phyloP scores from a whole-genome alignment of 2,329 filamentous ascomycete species.

The Fusarium siculi region DNA sequence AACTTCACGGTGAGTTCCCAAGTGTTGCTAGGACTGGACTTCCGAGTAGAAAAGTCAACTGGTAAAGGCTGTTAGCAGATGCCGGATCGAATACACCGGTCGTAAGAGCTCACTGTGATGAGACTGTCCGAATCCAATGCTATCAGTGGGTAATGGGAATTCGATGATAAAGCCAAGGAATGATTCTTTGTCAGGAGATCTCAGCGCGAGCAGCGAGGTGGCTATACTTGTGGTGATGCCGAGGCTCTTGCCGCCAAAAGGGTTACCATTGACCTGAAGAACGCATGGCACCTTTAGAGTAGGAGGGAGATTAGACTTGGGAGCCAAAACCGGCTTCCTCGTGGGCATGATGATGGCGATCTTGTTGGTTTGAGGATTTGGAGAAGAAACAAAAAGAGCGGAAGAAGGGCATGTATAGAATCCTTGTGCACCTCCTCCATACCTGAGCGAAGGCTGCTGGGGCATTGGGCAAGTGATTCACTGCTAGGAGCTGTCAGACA shows the following conservation, averaged over 20 bases:
- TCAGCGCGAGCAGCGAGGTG: accelerated
- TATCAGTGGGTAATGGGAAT: background rate
- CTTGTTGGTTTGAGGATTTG: accelerated
- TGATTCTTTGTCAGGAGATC: background rate
- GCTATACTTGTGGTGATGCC: background rate
- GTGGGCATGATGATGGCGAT: background rate
- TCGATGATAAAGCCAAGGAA: background rate
- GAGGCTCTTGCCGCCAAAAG: background rate
- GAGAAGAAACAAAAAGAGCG: background rate
- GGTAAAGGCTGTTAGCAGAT: background rate
- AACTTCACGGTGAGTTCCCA: background rate
- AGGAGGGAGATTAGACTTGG: background rate
- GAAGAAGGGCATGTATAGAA: accelerated
- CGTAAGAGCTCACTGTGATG: background rate
- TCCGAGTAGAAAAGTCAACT: background rate
- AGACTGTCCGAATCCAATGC: background rate
- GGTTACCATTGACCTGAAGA: accelerated
- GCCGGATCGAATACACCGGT: accelerated
- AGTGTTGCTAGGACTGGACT: background rate
- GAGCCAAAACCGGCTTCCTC: background rate
- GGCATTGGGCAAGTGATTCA: accelerated
- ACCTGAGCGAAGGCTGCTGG: accelerated
- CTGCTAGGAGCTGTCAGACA: background rate
- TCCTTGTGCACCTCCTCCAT: accelerated
- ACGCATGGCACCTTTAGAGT: background rate